Evolutionary conservation across 805 yeast species (phyloP), one percentile per base, ranked within the genome.

Genomic region (Blastobotrys peoriensis): DNA sequence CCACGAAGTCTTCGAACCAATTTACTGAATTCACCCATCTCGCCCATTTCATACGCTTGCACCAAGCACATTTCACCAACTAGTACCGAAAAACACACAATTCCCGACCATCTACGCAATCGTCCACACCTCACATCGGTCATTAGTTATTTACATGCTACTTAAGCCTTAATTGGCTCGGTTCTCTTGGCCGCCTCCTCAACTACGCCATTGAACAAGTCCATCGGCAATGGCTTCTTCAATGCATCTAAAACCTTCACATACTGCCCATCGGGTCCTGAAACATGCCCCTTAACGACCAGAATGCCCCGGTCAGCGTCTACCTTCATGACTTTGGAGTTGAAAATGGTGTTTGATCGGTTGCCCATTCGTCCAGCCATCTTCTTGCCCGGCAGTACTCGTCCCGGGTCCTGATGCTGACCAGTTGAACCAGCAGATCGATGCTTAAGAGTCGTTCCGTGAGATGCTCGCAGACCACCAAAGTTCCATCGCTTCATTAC

Each of bases 321-420:
- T 8, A 82, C 82, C 60, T 83, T 84, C 59, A 93, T 69, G 18
- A 93, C 81, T 60, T 81, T 74, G 20, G 80, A 72, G 63, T 87
- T 89, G 62, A 80, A 84, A 20, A 79, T 76, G 3, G 98, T 91
- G 49, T 77, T 75, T 55, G 70, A 72, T 44, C 76, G 73, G 50
- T 78, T 81, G 54, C 98, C 98, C 93, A 89, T 83, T 65, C 86
- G 85, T 53, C 98, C 98, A 30, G 98, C 95, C 98, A 93, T 91
- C 68, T 88, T 91, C 70, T 86, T 89, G 19, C 97, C 98, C 13
- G 97, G 98, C 50, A 88, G 71, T 43, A 88, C 86, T 71, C 98
- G 84, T 59, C 96, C 97, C 10, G 98, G 98, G 50, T 86, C 83
- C 54, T 93, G 95, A 60, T 86, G 85, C 64, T 83, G 87, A 78